Percentiles rank a stretch among this genome's conserved stretches.
Evolutionary conservation across 2,329 filamentous ascomycete species (phyloP).

Genomic region (Xylariomycetidae sp.): DNA sequence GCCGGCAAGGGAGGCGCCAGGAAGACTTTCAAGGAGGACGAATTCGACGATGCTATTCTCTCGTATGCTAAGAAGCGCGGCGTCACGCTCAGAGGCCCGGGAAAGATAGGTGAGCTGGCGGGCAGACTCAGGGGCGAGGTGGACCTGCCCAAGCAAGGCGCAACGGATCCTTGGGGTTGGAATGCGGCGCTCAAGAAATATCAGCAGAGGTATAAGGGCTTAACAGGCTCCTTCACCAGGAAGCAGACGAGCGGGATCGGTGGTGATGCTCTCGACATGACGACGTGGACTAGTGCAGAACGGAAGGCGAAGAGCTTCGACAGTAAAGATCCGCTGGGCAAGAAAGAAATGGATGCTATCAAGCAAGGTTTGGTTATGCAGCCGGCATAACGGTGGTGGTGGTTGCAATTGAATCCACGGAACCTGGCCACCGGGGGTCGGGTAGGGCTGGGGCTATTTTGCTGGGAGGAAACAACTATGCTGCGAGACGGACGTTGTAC

Average conservation of each 20-base stretch:
- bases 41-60: conserved; percentile 27
- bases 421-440: too few species aligned
- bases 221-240: neutral
- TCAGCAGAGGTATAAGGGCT: conserved; percentile 8
- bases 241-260: conserved; percentile 23
- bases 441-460: too few species aligned
- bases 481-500: too few species aligned
- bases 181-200: conserved; percentile 18
- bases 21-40: conserved; percentile 13
- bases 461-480: too few species aligned
- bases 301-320: conserved; percentile 28
- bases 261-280: conserved; percentile 33
- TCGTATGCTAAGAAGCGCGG: conserved; percentile 30
- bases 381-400: conserved; percentile 6
- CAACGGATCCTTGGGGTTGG: conserved; percentile 23
- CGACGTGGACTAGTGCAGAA: conserved; percentile 26
- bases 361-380: conserved; percentile 31
- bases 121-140: conserved; percentile 19
- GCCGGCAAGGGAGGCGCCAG: too few species aligned
- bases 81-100: conserved; percentile 24
- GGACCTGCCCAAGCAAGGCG: conserved; percentile 19
- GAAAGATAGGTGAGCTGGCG: conserved; percentile 19
- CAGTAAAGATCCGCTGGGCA: conserved; percentile 31
- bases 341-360: conserved; percentile 28
- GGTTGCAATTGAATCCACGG: too few species aligned